phyloP scores from a whole-genome alignment of 148 eudicot genomes.

The Limonium bicolor region DNA sequence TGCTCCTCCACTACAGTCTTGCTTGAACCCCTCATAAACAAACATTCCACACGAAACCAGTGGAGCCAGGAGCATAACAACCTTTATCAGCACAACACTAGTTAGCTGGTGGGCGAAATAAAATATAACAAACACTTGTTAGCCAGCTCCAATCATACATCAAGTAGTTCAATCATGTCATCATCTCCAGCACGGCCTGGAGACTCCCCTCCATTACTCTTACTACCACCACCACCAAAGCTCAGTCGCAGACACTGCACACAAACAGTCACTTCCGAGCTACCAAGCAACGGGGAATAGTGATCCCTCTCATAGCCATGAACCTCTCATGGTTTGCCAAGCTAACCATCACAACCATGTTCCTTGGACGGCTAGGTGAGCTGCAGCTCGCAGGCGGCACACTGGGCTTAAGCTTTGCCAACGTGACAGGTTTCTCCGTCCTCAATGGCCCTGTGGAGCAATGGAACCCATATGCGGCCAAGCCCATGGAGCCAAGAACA shows the following conservation, averaged over 20 bases:
- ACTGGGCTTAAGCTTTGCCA: constrained; percentile 61
- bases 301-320: constrained; percentile 42
- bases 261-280: constrained; percentile 18
- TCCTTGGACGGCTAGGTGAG: constrained; percentile 68
- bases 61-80: no score
- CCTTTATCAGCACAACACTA: no score
- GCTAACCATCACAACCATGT: constrained; percentile 48
- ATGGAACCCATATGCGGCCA: constrained; percentile 94
- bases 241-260: no score
- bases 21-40: no score
- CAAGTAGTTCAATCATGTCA: no score
- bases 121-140: no score
- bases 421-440: constrained; percentile 70
- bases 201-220: constrained; percentile 1
- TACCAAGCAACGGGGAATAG: constrained; percentile 36
- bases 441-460: constrained; percentile 46
- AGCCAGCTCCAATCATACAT: no score
- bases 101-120: no score
- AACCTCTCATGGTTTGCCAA: constrained; percentile 58
- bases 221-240: constrained; percentile 9
- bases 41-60: no score
- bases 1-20: no score
- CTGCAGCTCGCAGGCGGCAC: constrained; percentile 59
- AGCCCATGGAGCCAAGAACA: constrained; percentile 66
- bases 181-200: no score